A percentile compares a stretch with the other conserved stretches of the same genome.
phyloP scores from a whole-genome alignment of 169 alveolate genomes.

The Hepatocystis sp. region DNA sequence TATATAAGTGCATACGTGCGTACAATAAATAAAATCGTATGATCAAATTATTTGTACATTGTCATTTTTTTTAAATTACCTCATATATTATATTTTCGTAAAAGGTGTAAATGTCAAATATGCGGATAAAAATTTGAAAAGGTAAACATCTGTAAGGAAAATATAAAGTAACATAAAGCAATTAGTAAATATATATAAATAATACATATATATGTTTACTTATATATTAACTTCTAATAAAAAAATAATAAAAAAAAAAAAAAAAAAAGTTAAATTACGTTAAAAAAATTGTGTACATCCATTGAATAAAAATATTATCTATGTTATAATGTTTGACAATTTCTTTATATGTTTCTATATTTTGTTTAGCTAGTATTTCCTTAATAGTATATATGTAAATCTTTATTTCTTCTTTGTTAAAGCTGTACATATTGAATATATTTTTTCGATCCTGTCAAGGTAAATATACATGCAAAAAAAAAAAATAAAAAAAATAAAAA shows the following conservation, averaged over 20 bases:
- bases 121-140: conserved; percentile 52
- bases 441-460: conserved; percentile 35
- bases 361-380: conserved; percentile 40
- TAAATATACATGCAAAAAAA: neutral
- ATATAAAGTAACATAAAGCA: neutral
- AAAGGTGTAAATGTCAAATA: conserved; percentile 65
- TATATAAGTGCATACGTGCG: neutral
- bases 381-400: conserved; percentile 34
- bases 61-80: conserved; percentile 14
- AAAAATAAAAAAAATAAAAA: neutral
- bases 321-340: conserved; percentile 62
- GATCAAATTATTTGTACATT: no score
- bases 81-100: conserved; percentile 61
- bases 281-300: conserved; percentile 67
- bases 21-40: neutral
- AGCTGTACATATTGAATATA: conserved; percentile 54
- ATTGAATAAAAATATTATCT: conserved; percentile 70
- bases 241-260: neutral
- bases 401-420: conserved; percentile 67
- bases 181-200: conserved; percentile 1
- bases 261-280: conserved; percentile 24
- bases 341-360: conserved; percentile 60
- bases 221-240: neutral
- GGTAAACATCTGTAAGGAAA: conserved; percentile 52
- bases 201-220: neutral